Conservation (phyloP, 305 asterid species). For the Fraxinus floribunda region DNA sequence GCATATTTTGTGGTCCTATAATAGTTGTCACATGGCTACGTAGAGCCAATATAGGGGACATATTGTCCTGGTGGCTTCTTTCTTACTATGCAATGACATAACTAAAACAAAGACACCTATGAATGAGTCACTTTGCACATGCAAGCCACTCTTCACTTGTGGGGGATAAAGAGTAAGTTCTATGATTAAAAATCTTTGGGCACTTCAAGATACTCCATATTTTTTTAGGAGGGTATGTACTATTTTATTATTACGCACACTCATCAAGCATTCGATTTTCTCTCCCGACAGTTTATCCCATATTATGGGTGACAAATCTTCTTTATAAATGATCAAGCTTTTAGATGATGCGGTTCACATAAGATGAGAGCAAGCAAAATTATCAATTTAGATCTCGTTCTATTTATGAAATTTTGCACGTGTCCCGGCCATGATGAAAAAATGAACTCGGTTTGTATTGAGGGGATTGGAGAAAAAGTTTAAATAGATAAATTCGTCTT, state of each 20-base stretch:
- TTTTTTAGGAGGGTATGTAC: background rate
- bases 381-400: background rate
- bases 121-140: slow-evolving; percentile 35
- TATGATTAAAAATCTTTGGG: slow-evolving; percentile 9
- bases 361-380: background rate
- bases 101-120: slow-evolving; percentile 34
- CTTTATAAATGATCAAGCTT: background rate
- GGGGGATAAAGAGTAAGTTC: slow-evolving; percentile 26
- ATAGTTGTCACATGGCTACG: slow-evolving; percentile 29
- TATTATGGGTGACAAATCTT: background rate
- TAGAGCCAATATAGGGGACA: slow-evolving; percentile 35
- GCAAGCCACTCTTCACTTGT: slow-evolving; percentile 31
- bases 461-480: background rate
- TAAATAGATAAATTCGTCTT: background rate
- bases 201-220: background rate
- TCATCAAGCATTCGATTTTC: background rate
- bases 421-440: background rate
- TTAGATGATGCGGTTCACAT: background rate
- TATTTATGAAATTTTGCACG: background rate
- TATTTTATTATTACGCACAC: background rate
- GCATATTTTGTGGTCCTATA: slow-evolving; percentile 32
- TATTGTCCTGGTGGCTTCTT: slow-evolving; percentile 28
- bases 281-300: background rate
- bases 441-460: background rate
- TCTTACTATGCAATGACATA: slow-evolving; percentile 29